Percentiles rank a stretch among this genome's conserved stretches.
Evolutionary conservation across 805 yeast genomes (phyloP).

Genomic region (Kluyveromyces starmeri): DNA sequence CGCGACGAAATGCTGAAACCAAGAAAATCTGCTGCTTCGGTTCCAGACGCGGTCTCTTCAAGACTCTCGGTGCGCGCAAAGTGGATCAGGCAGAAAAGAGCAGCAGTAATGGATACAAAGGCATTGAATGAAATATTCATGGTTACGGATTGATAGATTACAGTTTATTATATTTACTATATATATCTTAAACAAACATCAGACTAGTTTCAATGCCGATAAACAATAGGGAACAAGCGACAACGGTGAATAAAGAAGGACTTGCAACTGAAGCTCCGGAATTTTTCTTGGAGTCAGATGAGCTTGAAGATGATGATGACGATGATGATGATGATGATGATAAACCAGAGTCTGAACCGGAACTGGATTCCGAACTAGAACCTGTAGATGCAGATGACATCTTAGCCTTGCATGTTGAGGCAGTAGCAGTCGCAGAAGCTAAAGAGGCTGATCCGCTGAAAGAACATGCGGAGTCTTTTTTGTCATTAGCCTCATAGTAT

Average conservation of each 20-base stretch:
- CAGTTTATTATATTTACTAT: conserved; percentile 10
- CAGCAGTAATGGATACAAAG: conserved; percentile 82
- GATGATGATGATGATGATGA: conserved; percentile 22
- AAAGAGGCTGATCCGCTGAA: conserved; percentile 55
- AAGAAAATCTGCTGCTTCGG: conserved; percentile 20
- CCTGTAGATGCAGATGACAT: conserved; percentile 50
- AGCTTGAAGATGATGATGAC: conserved; percentile 31
- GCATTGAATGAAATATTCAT: conserved; percentile 89
- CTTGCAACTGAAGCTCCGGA: conserved; percentile 19
- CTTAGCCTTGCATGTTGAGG: conserved; percentile 42
- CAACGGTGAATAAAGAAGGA: conserved; percentile 31
- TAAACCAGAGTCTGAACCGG: conserved; percentile 27
- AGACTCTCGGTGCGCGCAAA: conserved; percentile 70
- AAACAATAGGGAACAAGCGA: conserved; percentile 31
- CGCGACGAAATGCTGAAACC: conserved; percentile 37
- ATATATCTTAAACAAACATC: conserved; percentile 21
- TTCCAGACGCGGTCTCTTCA: conserved; percentile 35
- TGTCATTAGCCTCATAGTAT: conserved; percentile 40
- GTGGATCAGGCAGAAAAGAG: conserved; percentile 84
- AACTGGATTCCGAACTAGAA: conserved; percentile 48
- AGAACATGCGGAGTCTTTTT: conserved; percentile 42
- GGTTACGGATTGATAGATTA: conserved; percentile 41
- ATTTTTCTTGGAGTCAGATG: conserved; percentile 35
- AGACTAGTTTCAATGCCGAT: conserved; percentile 37
- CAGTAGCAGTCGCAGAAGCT: conserved; percentile 32